A percentile compares a stretch with the other conserved stretches of the same genome.
phyloP scores from a whole-genome alignment of 1,284 basidiomycete genomes.

The Ganoderma lingzhi region DNA sequence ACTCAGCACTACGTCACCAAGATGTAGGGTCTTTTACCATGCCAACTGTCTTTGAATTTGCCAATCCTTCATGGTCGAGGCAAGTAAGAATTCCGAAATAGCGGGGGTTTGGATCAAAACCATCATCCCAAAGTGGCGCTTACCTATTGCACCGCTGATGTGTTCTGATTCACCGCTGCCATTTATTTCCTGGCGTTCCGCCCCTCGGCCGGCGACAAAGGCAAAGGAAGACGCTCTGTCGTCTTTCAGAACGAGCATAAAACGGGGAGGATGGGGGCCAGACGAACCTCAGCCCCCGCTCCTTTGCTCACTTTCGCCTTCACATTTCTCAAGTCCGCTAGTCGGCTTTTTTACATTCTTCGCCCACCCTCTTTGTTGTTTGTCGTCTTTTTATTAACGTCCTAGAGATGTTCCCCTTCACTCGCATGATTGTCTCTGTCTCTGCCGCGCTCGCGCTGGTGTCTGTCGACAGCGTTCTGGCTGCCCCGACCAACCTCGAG shows the following conservation, averaged over 20 bases:
- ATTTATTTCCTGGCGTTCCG: neutral
- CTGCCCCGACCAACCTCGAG: constrained; percentile 19
- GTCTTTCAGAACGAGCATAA: constrained; percentile 1
- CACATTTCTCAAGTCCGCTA: constrained; percentile 29
- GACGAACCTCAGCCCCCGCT: neutral
- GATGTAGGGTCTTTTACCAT: neutral
- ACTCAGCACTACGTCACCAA: neutral
- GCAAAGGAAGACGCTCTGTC: neutral
- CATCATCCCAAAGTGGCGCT: neutral
- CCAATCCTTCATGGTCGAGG: neutral
- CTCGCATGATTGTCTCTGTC: constrained; percentile 30
- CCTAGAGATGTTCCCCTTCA: constrained; percentile 31
- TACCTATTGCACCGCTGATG: neutral
- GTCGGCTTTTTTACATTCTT: constrained; percentile 24
- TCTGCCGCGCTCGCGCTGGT: constrained; percentile 30
- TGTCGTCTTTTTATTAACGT: constrained; percentile 19
- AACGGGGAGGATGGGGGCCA: neutral
- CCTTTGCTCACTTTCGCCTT: constrained; percentile 19
- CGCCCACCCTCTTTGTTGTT: constrained; percentile 10
- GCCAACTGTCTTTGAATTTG: constrained; percentile 1
- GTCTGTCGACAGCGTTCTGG: constrained; percentile 27
- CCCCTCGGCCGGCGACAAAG: neutral
- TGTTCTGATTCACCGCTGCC: neutral
- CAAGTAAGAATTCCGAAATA: neutral
- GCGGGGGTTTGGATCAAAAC: neutral